Evolutionary conservation across 805 yeast genomes (phyloP).

Genomic region (Pichia exigua): DNA sequence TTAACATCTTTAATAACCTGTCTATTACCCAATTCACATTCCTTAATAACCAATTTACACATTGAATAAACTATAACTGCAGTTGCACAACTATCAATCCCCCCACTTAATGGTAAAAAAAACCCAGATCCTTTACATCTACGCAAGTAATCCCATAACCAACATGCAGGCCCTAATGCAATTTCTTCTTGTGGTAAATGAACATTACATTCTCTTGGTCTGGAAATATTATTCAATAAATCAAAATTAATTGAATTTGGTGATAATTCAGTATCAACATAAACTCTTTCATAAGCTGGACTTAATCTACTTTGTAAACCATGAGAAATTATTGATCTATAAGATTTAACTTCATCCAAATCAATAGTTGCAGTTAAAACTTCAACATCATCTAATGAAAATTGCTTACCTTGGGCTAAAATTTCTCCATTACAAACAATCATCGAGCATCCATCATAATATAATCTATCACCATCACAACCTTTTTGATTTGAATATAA

Average conservation of each 20-base stretch:
- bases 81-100: constrained; percentile 97
- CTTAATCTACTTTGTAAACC: constrained; percentile 54
- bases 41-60: constrained; percentile 78
- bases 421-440: constrained; percentile 89
- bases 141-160: constrained; percentile 98
- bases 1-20: constrained; percentile 77
- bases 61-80: constrained; percentile 89
- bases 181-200: constrained; percentile 93
- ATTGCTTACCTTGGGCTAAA: constrained; percentile 90
- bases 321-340: constrained; percentile 66
- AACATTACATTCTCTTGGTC: constrained; percentile 42
- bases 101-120: constrained; percentile 92
- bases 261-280: constrained; percentile 60
- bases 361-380: constrained; percentile 94
- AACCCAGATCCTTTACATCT: constrained; percentile 87
- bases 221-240: constrained; percentile 53
- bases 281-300: constrained; percentile 45
- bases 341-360: constrained; percentile 80
- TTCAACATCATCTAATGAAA: constrained; percentile 84
- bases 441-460: constrained; percentile 95
- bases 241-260: constrained; percentile 53
- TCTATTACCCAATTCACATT: constrained; percentile 56
- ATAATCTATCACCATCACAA: constrained; percentile 95
- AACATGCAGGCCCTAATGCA: constrained; percentile 97
- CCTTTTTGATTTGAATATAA: constrained; percentile 93